Evolutionary conservation across 306 rosid species (phyloP).

Genomic region (Dryas drummondii): DNA sequence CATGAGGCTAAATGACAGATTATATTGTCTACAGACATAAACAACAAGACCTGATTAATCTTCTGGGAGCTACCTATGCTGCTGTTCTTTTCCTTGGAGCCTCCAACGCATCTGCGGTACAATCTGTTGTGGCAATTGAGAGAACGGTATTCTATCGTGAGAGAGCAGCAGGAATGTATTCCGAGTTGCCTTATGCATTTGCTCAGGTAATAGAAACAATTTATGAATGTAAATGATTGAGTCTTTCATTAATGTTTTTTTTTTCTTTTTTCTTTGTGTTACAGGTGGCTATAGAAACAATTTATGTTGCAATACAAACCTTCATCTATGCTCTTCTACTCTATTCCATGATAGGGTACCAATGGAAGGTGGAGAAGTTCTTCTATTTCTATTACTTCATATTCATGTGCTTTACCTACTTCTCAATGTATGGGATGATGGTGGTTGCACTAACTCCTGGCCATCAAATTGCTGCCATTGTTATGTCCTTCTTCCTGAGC

Average conservation of each 20-base stretch:
- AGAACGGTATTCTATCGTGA: slow-evolving; percentile 51
- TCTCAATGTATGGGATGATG: slow-evolving; percentile 70
- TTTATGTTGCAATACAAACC: slow-evolving; percentile 52
- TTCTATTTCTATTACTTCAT: slow-evolving; percentile 62
- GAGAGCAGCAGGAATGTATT: slow-evolving; percentile 53
- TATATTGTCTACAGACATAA: slow-evolving; percentile 15
- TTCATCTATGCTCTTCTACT: slow-evolving; percentile 35
- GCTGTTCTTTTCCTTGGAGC: slow-evolving; percentile 47
- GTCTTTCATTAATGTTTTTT: neutral
- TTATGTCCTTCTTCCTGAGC: slow-evolving; percentile 51
- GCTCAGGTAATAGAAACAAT: slow-evolving; percentile 33
- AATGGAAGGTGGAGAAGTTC: slow-evolving; percentile 40
- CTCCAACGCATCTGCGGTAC: slow-evolving; percentile 41
- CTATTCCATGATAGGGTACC: slow-evolving; percentile 60
- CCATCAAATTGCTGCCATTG: slow-evolving; percentile 54
- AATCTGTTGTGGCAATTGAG: slow-evolving; percentile 40
- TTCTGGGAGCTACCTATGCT: slow-evolving; percentile 45
- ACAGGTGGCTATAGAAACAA: slow-evolving; percentile 63
- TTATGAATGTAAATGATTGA: neutral
- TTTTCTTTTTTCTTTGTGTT: neutral
- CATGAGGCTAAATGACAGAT: neutral
- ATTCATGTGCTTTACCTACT: slow-evolving; percentile 59
- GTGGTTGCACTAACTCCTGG: slow-evolving; percentile 56
- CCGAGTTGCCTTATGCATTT: slow-evolving; percentile 45
- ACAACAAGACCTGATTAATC: slow-evolving; percentile 37